phyloP scores from a whole-genome alignment of 1,139 yeast species.

The Geotrichum europaeum region DNA sequence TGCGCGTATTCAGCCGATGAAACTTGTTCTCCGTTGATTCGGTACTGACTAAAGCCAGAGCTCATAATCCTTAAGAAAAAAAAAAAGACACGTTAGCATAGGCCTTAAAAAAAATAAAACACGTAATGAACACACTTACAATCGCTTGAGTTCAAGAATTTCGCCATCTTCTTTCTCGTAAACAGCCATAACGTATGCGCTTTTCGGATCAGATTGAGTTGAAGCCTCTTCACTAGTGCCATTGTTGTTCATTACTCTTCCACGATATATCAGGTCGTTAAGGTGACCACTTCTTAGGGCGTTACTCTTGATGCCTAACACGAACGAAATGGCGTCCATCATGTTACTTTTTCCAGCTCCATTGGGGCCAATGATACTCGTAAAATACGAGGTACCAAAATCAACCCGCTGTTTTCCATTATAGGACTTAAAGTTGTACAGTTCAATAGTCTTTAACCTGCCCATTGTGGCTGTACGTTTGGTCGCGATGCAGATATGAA shows the following conservation, averaged over 20 bases:
- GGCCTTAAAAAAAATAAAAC: not conserved
- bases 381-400: constrained; percentile 75
- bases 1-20: constrained; percentile 60
- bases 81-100: not conserved
- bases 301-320: constrained; percentile 73
- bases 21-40: constrained; percentile 57
- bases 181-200: constrained; percentile 76
- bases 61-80: constrained; percentile 4
- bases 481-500: not conserved
- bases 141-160: constrained; percentile 26
- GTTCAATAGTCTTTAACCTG: constrained; percentile 31
- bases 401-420: constrained; percentile 70
- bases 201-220: constrained; percentile 42
- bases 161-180: constrained; percentile 56
- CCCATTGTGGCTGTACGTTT: constrained; percentile 24
- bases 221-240: constrained; percentile 25
- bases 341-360: constrained; percentile 96
- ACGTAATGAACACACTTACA: constrained; percentile 20
- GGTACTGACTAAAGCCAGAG: constrained; percentile 62
- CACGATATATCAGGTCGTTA: constrained; percentile 76
- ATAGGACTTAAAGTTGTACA: constrained; percentile 87
- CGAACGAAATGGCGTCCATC: constrained; percentile 98
- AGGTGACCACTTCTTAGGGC: constrained; percentile 72
- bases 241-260: constrained; percentile 39
- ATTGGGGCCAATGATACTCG: constrained; percentile 94